A percentile compares a stretch with the other conserved stretches of the same genome.
phyloP scores from a whole-genome alignment of 352 stramenopile species.

The Phytophthora europaea region DNA sequence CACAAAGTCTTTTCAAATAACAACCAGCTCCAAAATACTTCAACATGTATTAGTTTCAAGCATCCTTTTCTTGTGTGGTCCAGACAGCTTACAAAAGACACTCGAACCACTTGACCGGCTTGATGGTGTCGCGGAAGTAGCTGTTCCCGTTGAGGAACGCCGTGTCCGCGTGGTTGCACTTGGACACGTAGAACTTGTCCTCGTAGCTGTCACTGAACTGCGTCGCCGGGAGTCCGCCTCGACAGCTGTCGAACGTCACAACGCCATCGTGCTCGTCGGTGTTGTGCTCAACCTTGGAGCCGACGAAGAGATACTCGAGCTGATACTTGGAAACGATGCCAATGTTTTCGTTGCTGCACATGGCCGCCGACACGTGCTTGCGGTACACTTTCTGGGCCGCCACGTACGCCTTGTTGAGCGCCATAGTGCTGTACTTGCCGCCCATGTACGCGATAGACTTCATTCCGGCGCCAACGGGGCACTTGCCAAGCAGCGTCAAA shows the following conservation, averaged over 20 bases:
- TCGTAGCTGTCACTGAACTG: conserved; percentile 52
- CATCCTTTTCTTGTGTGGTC: background rate
- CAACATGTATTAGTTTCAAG: conserved; percentile 2
- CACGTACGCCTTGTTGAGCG: conserved; percentile 40
- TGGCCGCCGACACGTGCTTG: conserved; percentile 44
- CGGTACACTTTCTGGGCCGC: conserved; percentile 44
- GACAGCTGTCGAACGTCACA: conserved; percentile 63
- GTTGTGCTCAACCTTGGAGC: conserved; percentile 33
- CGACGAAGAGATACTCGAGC: conserved; percentile 27
- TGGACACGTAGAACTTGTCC: conserved; percentile 64
- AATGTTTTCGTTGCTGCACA: conserved; percentile 53
- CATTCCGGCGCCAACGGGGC: conserved; percentile 41
- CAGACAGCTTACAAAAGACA: conserved; percentile 50
- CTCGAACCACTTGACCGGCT: conserved; percentile 72
- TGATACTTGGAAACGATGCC: conserved; percentile 50
- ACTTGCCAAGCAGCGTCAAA: conserved; percentile 45
- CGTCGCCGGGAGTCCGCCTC: conserved; percentile 36
- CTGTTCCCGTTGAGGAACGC: conserved; percentile 64
- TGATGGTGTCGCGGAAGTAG: conserved; percentile 48
- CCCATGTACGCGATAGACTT: conserved; percentile 56
- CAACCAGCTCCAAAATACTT: background rate
- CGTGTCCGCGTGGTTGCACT: conserved; percentile 70
- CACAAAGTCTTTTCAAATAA: too few species aligned
- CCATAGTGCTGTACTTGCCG: conserved; percentile 41
- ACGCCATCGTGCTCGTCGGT: conserved; percentile 43